Conservation (phyloP, 2,329 filamentous ascomycete species). For the Fusarium verticillioides region DNA sequence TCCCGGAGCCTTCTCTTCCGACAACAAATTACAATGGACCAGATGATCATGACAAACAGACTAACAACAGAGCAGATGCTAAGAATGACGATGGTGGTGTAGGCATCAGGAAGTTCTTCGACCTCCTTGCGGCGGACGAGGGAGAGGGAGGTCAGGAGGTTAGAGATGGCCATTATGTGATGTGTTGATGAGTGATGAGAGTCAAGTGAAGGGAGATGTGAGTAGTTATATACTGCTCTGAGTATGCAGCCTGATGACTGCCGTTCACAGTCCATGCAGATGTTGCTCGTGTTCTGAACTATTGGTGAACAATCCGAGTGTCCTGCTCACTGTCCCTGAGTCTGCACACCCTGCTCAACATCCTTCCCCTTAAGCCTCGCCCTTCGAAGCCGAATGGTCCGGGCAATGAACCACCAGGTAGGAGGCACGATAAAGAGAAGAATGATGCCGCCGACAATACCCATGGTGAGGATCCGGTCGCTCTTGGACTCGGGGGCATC, state of each 20-base stretch:
- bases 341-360: background rate
- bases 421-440: slow-evolving; percentile 5
- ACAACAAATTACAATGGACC: background rate
- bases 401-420: slow-evolving; percentile 4
- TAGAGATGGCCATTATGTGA: background rate
- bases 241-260: background rate
- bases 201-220: background rate
- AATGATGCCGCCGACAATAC: slow-evolving; percentile 15
- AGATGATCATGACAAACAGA: background rate
- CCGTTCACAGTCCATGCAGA: background rate
- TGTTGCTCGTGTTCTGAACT: background rate
- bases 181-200: background rate
- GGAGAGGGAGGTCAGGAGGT: background rate
- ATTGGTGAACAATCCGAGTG: background rate
- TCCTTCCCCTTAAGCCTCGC: background rate
- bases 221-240: background rate
- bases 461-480: background rate
- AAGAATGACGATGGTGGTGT: background rate
- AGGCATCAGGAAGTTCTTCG: too few species aligned
- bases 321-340: background rate
- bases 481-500: background rate
- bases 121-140: background rate
- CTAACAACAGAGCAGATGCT: background rate
- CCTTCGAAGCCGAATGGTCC: background rate
- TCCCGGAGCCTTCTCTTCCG: background rate